Evolutionary conservation across 2,329 filamentous ascomycete species (phyloP).

Genomic region (Trichoderma sp.): DNA sequence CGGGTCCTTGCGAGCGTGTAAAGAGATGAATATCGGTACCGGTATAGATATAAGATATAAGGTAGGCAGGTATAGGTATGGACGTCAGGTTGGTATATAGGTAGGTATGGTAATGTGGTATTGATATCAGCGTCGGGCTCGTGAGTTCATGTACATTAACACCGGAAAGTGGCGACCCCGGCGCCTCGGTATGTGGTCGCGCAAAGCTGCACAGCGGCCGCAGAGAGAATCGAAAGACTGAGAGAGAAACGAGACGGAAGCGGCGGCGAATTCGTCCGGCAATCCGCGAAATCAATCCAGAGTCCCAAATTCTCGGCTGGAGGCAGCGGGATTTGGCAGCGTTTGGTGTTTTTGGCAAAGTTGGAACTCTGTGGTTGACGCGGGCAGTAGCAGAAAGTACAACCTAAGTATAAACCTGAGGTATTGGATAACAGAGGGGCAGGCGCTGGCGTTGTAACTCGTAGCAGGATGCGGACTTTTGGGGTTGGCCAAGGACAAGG

Average conservation of each 20-base stretch:
- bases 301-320: background rate
- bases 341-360: background rate
- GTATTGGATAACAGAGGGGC: slow-evolving; percentile 15
- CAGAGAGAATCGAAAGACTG: background rate
- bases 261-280: background rate
- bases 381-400: slow-evolving; percentile 7
- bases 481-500: slow-evolving; percentile 17
- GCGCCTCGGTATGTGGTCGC: slow-evolving; percentile 17
- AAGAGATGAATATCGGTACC: background rate
- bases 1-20: background rate
- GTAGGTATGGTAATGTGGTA: background rate
- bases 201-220: background rate
- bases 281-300: background rate
- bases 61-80: background rate
- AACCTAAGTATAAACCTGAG: background rate
- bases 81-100: background rate
- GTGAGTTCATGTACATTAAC: slow-evolving; percentile 15
- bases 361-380: slow-evolving; percentile 14
- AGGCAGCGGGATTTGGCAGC: background rate
- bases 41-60: background rate
- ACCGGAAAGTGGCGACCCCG: slow-evolving; percentile 4
- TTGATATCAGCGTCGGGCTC: background rate
- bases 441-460: background rate
- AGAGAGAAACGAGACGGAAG: background rate
- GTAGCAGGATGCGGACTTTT: slow-evolving; percentile 18